Evolutionary conservation across 2,329 filamentous ascomycete genomes (phyloP), one percentile per base, ranked within the genome.

Genomic region (Penicillium paneum): DNA sequence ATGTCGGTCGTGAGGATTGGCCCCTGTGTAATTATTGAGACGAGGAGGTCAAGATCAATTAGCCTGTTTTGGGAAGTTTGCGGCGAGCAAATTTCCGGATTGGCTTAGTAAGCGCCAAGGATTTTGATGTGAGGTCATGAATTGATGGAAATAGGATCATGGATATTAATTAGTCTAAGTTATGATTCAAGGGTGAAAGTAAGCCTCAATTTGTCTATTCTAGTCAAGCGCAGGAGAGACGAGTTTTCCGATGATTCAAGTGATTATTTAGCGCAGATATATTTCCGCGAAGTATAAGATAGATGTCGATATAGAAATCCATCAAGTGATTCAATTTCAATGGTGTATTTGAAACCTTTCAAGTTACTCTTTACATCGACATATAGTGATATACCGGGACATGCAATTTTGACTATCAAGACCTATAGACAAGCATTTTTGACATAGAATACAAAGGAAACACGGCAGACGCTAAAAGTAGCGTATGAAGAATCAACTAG

Each of bases 41-140:
- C 34, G 38, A 24, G 28, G 34, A 43, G 51, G 40, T 51, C 46
- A 42, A 49, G 53, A 54, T 60, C 56, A 52, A 32, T 51, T 43
- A 52, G 15, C 38, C 49, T 60, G 26, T 28, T 51, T 43, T 8
- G 47, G 39, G 40, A 48, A 39, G 50, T 44, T 19, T 57, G 57
- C 55, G 55, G 55, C 42, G 46, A 39, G 60, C 55, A 63, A 60
- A 59, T 63, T 64, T 60, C 55, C 50, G 50, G 44, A 31, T 49
- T 46, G 11, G 59, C 47, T 64, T 60, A 64, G 62, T 64, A 51
- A 64, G 44, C 50, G 52, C 52, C 52, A 54, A 54, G 52, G 5
- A 19, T 39, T 43, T 24, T 5, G 8, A 39, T 32, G 45, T 54
- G 46, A 54, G 32, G 52, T 50, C 52, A 50, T 54, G 40, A 50